phyloP scores from a whole-genome alignment of 2,329 filamentous ascomycete genomes.

The Gaeumannomyces sp. region DNA sequence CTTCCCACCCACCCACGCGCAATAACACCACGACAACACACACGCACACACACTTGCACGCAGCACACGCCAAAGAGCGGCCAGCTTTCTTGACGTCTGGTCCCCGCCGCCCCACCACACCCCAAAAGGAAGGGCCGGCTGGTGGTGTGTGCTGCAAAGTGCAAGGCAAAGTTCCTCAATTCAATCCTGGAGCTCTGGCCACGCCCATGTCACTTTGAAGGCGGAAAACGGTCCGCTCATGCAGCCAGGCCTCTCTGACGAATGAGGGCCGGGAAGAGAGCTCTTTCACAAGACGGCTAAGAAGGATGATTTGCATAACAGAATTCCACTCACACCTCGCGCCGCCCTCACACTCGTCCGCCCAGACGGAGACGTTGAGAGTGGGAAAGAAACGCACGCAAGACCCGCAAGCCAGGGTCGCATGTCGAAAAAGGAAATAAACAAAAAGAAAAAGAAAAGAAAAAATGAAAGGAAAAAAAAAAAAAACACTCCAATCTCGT shows the following conservation, averaged over 20 bases:
- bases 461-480: neutral
- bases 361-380: neutral
- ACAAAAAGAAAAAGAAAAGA: neutral
- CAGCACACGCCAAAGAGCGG: neutral
- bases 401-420: neutral
- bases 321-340: conserved; percentile 3
- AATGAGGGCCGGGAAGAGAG: conserved; percentile 5
- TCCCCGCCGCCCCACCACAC: neutral
- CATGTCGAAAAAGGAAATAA: neutral
- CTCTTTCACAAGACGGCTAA: neutral
- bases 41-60: neutral
- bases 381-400: neutral
- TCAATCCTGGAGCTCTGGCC: neutral
- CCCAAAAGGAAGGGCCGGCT: no score
- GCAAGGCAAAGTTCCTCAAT: no score
- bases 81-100: neutral
- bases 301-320: conserved; percentile 11
- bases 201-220: neutral
- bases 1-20: no score
- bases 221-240: conserved; percentile 12
- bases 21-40: conserved; percentile 1
- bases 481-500: neutral
- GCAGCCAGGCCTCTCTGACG: conserved; percentile 7
- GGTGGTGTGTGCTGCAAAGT: no score
- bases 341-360: no score